Percentiles rank a stretch among this genome's conserved stretches.
Conservation (phyloP, 352 stramenopile genomes). For the Pythium aphanidermatum region DNA sequence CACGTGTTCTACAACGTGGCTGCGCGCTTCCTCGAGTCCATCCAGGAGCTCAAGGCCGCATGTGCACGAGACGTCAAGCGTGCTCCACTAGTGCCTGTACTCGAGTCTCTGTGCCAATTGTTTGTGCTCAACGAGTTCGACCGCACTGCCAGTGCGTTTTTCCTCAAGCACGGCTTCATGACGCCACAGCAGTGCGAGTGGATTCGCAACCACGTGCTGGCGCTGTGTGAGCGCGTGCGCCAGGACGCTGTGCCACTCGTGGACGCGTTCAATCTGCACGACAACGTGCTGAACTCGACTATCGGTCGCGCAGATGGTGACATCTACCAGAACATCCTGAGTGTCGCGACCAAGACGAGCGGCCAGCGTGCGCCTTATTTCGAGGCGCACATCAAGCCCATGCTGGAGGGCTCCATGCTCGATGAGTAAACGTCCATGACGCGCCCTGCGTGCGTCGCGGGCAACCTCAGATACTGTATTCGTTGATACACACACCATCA, state of each 20-base stretch:
- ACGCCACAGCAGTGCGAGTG: constrained; percentile 41
- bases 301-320: constrained; percentile 59
- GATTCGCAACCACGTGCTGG: constrained; percentile 33
- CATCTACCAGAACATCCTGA: constrained; percentile 63
- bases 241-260: constrained; percentile 59
- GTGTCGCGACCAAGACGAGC: constrained; percentile 31
- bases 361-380: constrained; percentile 46
- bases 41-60: constrained; percentile 36
- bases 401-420: constrained; percentile 43
- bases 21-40: constrained; percentile 42
- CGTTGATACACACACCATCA: no score
- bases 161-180: constrained; percentile 57
- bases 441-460: no score
- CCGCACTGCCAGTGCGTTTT: constrained; percentile 34
- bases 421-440: no score
- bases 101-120: constrained; percentile 59
- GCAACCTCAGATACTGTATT: no score
- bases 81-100: constrained; percentile 34
- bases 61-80: constrained; percentile 2
- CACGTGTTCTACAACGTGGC: constrained; percentile 78
- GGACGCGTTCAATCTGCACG: constrained; percentile 69
- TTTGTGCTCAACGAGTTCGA: constrained; percentile 78
- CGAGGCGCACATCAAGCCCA: constrained; percentile 47
- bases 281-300: constrained; percentile 63
- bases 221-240: constrained; percentile 42